Conservation (phyloP, 306 rosid genomes). For the Citrullus mucosospermus region DNA sequence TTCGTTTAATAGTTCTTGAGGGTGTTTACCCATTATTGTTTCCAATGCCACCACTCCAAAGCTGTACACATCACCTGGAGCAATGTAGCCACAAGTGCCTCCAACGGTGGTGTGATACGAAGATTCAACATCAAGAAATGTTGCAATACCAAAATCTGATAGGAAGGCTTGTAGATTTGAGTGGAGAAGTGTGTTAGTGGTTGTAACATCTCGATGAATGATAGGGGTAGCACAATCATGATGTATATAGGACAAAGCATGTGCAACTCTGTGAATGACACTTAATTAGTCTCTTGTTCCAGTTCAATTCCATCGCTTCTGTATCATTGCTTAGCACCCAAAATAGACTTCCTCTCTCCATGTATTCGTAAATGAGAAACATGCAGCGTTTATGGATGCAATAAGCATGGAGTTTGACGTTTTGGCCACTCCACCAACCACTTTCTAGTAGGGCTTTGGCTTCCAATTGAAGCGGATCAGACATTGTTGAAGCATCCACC, state of each 20-base stretch:
- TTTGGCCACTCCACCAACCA: too few species aligned
- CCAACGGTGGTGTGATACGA: slow-evolving; percentile 3
- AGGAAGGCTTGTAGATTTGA: slow-evolving; percentile 10
- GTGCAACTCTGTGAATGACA: slow-evolving; percentile 8
- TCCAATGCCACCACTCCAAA: slow-evolving; percentile 27
- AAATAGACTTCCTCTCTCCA: slow-evolving; percentile 20
- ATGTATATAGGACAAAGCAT: slow-evolving; percentile 19
- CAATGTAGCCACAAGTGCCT: slow-evolving; percentile 17
- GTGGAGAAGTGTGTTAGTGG: slow-evolving; percentile 15
- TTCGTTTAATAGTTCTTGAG: neutral
- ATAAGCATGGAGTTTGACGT: slow-evolving; percentile 18
- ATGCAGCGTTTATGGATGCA: slow-evolving; percentile 11
- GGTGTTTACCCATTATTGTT: slow-evolving; percentile 20
- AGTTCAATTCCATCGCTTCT: slow-evolving; percentile 13
- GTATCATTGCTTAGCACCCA: slow-evolving; percentile 7
- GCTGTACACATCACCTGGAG: slow-evolving; percentile 20
- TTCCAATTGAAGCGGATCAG: too few species aligned
- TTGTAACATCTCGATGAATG: slow-evolving; percentile 15
- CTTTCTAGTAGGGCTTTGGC: too few species aligned
- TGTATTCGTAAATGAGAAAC: slow-evolving; percentile 23
- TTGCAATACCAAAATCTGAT: slow-evolving; percentile 18
- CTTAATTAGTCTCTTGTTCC: slow-evolving; percentile 5
- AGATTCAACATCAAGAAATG: slow-evolving; percentile 11
- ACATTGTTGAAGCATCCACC: too few species aligned
- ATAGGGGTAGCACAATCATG: slow-evolving; percentile 16